Evolutionary conservation across 108 stramenopile species (phyloP).

Genomic region (Nannochloropsis salina): DNA sequence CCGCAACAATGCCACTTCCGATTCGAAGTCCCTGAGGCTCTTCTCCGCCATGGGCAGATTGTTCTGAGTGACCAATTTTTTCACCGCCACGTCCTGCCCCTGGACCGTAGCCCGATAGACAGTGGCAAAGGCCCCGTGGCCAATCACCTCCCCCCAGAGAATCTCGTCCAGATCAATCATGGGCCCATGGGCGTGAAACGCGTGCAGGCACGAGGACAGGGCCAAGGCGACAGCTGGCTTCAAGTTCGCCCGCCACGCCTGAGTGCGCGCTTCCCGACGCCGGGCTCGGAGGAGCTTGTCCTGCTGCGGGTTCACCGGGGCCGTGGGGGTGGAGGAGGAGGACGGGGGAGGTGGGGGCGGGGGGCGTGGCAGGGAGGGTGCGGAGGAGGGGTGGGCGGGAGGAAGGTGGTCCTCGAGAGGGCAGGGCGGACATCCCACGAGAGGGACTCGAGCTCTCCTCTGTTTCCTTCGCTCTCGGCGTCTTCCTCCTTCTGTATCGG

Average conservation of each 20-base stretch:
- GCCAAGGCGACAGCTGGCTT: neutral
- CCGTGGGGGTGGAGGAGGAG: neutral
- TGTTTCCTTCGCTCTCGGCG: neutral
- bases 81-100: constrained; percentile 22
- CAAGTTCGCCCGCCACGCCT: neutral
- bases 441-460: no score
- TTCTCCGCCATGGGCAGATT: constrained; percentile 29
- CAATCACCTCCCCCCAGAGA: constrained; percentile 34
- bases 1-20: constrained; percentile 26
- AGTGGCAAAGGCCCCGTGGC: constrained; percentile 53
- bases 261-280: neutral
- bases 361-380: neutral
- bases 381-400: neutral
- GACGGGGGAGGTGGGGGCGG: neutral
- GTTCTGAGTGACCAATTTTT: constrained; percentile 29
- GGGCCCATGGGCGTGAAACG: neutral
- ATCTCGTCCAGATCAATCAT: neutral
- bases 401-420: neutral
- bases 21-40: constrained; percentile 28
- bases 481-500: neutral
- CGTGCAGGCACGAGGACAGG: neutral
- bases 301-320: neutral
- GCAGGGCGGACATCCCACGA: no score
- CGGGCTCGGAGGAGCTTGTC: neutral
- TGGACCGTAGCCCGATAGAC: constrained; percentile 41